Evolutionary conservation across 208 protist genomes (phyloP).

Genomic region (Leishmania aethiopica): DNA sequence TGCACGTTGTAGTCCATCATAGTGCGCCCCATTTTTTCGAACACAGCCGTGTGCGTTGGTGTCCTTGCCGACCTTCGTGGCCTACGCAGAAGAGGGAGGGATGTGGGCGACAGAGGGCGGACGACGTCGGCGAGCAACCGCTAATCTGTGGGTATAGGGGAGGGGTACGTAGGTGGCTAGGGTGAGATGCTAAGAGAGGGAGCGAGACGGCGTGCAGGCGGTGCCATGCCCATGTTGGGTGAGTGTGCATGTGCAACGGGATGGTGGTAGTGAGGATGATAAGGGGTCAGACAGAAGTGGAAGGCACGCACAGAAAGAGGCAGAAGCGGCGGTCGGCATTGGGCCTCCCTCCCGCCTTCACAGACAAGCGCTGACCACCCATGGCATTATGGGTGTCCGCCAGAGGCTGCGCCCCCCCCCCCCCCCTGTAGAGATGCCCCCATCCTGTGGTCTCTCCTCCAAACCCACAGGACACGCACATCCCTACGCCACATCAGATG

Average conservation of each 20-base stretch:
- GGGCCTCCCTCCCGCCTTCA: not conserved
- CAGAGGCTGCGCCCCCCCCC: not conserved
- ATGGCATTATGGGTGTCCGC: not conserved
- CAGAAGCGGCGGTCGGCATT: not conserved
- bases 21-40: slow-evolving; percentile 53
- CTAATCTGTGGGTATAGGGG: not conserved
- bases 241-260: not conserved
- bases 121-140: not conserved
- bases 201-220: too few species aligned
- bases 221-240: not conserved
- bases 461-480: not conserved
- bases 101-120: not conserved
- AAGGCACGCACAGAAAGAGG: not conserved
- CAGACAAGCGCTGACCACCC: not conserved
- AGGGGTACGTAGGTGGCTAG: not conserved
- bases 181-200: not conserved
- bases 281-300: not conserved
- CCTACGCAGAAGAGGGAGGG: not conserved
- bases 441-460: not conserved
- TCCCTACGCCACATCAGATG: not conserved
- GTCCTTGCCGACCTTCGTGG: not conserved
- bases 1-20: slow-evolving; percentile 88
- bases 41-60: slow-evolving; percentile 5
- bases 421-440: not conserved
- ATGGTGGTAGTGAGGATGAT: not conserved